These are phyloP conservation scores for Cryomyces antarcticus DNA, from an alignment of 495 filamentous ascomycete species.

Conservation along the genomic window DNA sequence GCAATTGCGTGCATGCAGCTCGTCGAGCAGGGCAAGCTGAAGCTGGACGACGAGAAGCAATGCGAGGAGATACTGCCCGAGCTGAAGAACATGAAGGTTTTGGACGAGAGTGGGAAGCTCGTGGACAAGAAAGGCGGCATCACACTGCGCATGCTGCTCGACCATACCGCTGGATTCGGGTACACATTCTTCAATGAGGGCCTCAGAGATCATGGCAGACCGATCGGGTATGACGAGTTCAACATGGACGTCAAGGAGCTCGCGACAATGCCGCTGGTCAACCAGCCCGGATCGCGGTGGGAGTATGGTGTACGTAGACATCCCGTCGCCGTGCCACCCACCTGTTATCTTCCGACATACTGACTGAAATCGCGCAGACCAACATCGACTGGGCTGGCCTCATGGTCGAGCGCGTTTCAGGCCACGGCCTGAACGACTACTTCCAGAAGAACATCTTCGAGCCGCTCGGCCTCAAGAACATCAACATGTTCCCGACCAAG, in stretches of 20 bases:
- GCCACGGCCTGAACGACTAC: conserved; percentile 32
- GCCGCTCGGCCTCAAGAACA: conserved; percentile 31
- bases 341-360: too few species aligned
- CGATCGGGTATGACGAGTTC: conserved; percentile 34
- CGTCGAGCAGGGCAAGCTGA: conserved; percentile 32
- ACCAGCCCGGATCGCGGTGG: conserved; percentile 36
- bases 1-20: conserved; percentile 40
- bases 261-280: conserved; percentile 25
- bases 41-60: conserved; percentile 28
- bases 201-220: conserved; percentile 24
- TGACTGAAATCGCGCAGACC: conserved; percentile 14
- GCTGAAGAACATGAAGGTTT: conserved; percentile 26
- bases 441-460: conserved; percentile 33
- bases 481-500: conserved; percentile 31
- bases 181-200: conserved; percentile 31
- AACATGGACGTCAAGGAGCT: conserved; percentile 24
- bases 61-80: conserved; percentile 30
- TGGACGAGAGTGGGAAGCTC: conserved; percentile 26
- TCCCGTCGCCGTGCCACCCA: too few species aligned
- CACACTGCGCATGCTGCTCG: conserved; percentile 40
- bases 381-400: conserved; percentile 42
- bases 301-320: conserved; percentile 31
- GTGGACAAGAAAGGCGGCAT: conserved; percentile 31
- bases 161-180: conserved; percentile 29
- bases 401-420: conserved; percentile 30